Evolutionary conservation across 352 stramenopile genomes (phyloP).

Genomic region (Phytopythium ostracodes): DNA sequence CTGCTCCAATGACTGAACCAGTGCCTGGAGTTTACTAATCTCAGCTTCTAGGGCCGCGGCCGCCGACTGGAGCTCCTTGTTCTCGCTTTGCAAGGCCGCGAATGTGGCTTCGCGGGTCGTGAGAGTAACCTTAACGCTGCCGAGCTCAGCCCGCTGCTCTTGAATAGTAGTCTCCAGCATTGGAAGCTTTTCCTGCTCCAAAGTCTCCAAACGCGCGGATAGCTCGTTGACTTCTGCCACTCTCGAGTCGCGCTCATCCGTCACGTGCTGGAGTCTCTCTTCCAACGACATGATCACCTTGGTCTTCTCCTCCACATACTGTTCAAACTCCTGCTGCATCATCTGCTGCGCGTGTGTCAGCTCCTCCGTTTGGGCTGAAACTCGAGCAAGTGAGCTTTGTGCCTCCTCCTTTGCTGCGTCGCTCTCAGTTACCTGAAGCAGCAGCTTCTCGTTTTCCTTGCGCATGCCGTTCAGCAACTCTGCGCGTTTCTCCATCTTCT

Average conservation of each 20-base stretch:
- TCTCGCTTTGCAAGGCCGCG: constrained; percentile 17
- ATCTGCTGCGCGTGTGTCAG: constrained; percentile 20
- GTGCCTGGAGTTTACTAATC: constrained; percentile 17
- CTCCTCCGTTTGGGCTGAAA: constrained; percentile 23
- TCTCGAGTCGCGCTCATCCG: constrained; percentile 12
- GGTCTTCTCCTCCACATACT: constrained; percentile 24
- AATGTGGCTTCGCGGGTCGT: neutral
- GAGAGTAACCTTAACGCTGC: neutral
- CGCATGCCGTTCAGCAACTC: constrained; percentile 78
- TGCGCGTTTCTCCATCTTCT: constrained; percentile 78
- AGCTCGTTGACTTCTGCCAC: neutral
- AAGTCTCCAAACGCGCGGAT: neutral
- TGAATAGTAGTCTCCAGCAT: neutral
- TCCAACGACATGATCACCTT: constrained; percentile 20
- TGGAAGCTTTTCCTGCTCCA: constrained; percentile 7
- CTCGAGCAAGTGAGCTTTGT: constrained; percentile 10
- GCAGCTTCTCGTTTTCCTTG: constrained; percentile 60
- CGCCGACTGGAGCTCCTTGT: constrained; percentile 13
- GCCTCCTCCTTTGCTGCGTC: constrained; percentile 15
- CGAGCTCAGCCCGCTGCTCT: neutral
- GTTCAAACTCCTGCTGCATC: constrained; percentile 34
- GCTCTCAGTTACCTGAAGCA: constrained; percentile 20
- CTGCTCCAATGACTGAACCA: constrained; percentile 20
- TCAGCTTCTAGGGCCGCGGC: constrained; percentile 22
- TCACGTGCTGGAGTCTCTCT: constrained; percentile 16